Percentiles rank a stretch among this genome's conserved stretches.
phyloP scores from a whole-genome alignment of 352 stramenopile species.

The Phytophthora sp. region DNA sequence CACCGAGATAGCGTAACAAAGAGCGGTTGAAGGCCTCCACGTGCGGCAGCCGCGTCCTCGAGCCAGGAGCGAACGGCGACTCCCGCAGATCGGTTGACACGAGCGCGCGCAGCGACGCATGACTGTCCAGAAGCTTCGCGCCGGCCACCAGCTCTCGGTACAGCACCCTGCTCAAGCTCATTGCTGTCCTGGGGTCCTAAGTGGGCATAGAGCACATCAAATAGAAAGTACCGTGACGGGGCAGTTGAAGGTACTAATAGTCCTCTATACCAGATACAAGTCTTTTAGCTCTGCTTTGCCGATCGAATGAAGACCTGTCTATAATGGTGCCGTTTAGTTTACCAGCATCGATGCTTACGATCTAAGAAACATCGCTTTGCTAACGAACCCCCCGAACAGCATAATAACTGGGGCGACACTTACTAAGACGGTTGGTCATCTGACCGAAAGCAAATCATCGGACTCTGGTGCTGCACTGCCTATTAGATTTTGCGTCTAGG shows the following conservation, averaged over 20 bases:
- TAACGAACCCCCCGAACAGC: too few relatives aligned
- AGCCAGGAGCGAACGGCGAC: conserved; percentile 36
- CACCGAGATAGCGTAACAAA: conserved; percentile 56
- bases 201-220: background rate
- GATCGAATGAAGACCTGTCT: too few relatives aligned
- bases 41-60: conserved; percentile 52
- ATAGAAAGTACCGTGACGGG: background rate
- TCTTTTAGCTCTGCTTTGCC: too few relatives aligned
- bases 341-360: too few relatives aligned
- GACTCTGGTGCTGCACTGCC: too few relatives aligned
- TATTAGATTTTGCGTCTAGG: too few relatives aligned
- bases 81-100: conserved; percentile 68
- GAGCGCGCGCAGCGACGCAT: conserved; percentile 62
- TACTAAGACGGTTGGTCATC: too few relatives aligned
- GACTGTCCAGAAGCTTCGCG: conserved; percentile 63
- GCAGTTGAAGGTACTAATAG: background rate
- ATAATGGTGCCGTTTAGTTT: too few relatives aligned
- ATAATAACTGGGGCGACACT: too few relatives aligned
- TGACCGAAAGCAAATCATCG: too few relatives aligned
- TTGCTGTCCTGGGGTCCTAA: conserved; percentile 21
- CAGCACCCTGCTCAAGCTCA: conserved; percentile 59
- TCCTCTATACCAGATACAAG: too few relatives aligned
- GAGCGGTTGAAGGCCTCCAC: conserved; percentile 66
- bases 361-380: too few relatives aligned
- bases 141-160: conserved; percentile 74